A percentile compares a stretch with the other conserved stretches of the same genome.
phyloP scores from a whole-genome alignment of 2,329 filamentous ascomycete genomes.

The Falciphora oryzae region DNA sequence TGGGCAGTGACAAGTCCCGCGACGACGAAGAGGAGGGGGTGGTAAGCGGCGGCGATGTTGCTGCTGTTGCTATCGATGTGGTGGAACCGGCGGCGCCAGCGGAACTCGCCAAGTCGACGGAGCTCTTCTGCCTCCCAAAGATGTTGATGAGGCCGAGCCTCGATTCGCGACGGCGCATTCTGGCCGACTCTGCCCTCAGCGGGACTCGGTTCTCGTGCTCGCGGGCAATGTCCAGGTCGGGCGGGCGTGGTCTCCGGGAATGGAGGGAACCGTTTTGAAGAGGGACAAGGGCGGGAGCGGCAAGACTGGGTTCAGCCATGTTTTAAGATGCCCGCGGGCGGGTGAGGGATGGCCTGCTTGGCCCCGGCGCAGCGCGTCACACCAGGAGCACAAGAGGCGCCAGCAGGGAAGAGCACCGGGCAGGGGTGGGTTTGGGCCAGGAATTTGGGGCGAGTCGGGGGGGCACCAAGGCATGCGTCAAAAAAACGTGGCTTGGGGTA shows the following conservation, averaged over 20 bases:
- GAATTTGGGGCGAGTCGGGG: background rate
- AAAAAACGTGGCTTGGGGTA: background rate
- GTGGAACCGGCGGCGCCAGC: conserved; percentile 17
- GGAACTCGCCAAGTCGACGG: conserved; percentile 22
- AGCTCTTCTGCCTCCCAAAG: conserved; percentile 40
- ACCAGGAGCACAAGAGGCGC: background rate
- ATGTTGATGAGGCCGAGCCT: conserved; percentile 45
- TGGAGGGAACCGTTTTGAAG: conserved; percentile 25
- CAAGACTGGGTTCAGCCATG: conserved; percentile 21
- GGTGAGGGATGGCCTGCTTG: background rate
- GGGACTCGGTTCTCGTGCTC: conserved; percentile 33
- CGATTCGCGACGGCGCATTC: conserved; percentile 42
- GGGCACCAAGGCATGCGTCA: background rate
- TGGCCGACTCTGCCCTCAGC: conserved; percentile 32
- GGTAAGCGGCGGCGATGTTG: background rate
- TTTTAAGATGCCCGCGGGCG: background rate
- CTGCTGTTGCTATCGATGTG: conserved; percentile 10
- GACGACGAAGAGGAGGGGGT: background rate
- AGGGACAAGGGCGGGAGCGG: background rate
- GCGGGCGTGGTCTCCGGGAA: conserved; percentile 32
- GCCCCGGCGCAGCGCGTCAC: background rate
- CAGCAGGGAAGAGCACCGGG: background rate
- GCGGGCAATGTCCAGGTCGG: conserved; percentile 26
- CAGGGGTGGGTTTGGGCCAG: background rate
- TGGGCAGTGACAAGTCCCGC: conserved; percentile 15